These are phyloP conservation scores for Trichoderma polysporum DNA, from an alignment of 2,329 filamentous ascomycete genomes.

Conservation along the genomic window DNA sequence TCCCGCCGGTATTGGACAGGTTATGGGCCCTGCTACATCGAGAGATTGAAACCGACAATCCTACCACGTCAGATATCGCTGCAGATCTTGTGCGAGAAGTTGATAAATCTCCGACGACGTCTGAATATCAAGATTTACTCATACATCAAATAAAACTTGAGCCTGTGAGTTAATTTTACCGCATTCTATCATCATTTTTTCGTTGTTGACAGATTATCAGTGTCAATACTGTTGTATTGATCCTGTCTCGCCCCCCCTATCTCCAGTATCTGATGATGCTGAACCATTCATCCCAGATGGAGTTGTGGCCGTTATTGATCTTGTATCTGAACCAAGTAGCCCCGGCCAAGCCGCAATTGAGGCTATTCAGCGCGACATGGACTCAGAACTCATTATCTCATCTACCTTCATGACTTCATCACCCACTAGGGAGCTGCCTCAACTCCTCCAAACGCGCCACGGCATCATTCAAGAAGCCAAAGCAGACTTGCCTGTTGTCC, in stretches of 20 bases:
- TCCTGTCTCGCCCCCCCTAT: slow-evolving; percentile 32
- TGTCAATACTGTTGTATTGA: slow-evolving; percentile 5
- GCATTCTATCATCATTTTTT: not conserved
- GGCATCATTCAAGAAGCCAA: slow-evolving; percentile 13
- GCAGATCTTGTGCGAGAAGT: not conserved
- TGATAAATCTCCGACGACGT: not conserved
- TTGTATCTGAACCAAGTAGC: slow-evolving; percentile 34
- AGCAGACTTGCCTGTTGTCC: slow-evolving; percentile 29
- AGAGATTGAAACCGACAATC: slow-evolving; percentile 30
- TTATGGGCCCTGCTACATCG: slow-evolving; percentile 29
- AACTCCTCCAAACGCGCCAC: not conserved
- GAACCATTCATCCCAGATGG: slow-evolving; percentile 27
- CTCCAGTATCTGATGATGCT: slow-evolving; percentile 27
- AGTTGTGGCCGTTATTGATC: slow-evolving; percentile 28
- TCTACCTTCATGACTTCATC: slow-evolving; percentile 21
- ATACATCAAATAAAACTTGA: not conserved
- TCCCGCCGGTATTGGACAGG: slow-evolving; percentile 26
- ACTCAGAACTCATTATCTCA: slow-evolving; percentile 25
- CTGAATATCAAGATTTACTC: not conserved
- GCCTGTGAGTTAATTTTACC: not conserved
- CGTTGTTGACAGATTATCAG: not conserved
- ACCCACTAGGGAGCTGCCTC: slow-evolving; percentile 18
- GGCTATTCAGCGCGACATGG: slow-evolving; percentile 21
- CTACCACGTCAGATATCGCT: not conserved
- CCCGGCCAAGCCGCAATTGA: slow-evolving; percentile 23